These are phyloP conservation scores for Sordariomycetes sp. DNA, from an alignment of 2,329 filamentous ascomycete species.

Conservation along the genomic window DNA sequence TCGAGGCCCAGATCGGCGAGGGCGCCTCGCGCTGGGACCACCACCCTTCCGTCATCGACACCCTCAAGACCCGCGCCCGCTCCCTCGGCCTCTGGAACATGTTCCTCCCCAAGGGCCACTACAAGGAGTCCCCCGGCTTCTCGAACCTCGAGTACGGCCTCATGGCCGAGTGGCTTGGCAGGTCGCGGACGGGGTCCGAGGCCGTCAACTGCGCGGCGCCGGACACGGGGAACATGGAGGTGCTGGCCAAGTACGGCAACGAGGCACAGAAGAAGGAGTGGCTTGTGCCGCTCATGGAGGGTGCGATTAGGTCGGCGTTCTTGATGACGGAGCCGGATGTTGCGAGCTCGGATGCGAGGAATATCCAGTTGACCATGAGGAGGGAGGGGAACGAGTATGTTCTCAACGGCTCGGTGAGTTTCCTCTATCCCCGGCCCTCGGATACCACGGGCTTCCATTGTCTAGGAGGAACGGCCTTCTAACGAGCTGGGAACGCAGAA, in stretches of 20 bases:
- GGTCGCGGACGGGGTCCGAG: conserved; percentile 70
- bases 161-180: conserved; percentile 93
- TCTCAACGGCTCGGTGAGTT: conserved; percentile 66
- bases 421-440: not conserved
- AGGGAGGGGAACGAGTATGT: conserved; percentile 81
- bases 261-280: conserved; percentile 74
- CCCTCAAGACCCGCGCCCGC: conserved; percentile 73
- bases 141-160: conserved; percentile 93
- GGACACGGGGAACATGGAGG: conserved; percentile 94
- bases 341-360: conserved; percentile 82
- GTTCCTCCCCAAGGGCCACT: conserved; percentile 91
- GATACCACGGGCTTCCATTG: too few relatives aligned
- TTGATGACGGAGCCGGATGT: conserved; percentile 89
- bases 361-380: conserved; percentile 74
- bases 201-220: conserved; percentile 84
- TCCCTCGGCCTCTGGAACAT: conserved; percentile 92
- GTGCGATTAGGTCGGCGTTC: conserved; percentile 79
- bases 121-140: conserved; percentile 88
- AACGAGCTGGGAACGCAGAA: conserved; percentile 41
- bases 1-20: conserved; percentile 65
- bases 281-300: conserved; percentile 69
- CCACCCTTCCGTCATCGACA: conserved; percentile 73
- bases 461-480: not conserved
- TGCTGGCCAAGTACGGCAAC: conserved; percentile 81
- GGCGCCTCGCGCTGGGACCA: conserved; percentile 66